Evolutionary conservation across 805 yeast genomes (phyloP), one percentile per base, ranked within the genome.

Genomic region (Debaryomyces maramus): DNA sequence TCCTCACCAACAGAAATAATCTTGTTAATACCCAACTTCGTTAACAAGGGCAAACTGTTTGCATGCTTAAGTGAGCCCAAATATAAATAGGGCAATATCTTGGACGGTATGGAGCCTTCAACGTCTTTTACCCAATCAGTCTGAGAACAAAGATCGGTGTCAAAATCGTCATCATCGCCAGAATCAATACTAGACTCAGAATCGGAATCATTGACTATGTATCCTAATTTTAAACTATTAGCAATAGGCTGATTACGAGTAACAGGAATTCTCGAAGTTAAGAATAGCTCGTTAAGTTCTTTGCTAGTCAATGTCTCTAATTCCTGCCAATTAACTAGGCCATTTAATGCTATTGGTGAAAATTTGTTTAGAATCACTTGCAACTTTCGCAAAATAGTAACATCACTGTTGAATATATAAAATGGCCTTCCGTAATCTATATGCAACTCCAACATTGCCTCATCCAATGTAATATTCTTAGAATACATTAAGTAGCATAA

Each of bases 61-160:
- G 97, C 97, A 64, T 91, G 97, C 34, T 65, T 76, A 39, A 89
- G 66, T 3, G 93, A 83, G 0, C 98, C 98, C 38, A 91, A 67
- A 54, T 89, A 91, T 45, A 91, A 60, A 60, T 90, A 90, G 1
- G 91, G 86, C 38, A 90, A 62, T 3, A 91, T 83, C 38, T 86
- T 67, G 0, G 97, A 88, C 1, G 98, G 98, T 17, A 91, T 56
- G 2, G 95, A 72, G 17, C 97, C 89, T 52, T 60, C 74, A 24
- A 54, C 73, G 45, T 59, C 71, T 26, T 58, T 63, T 7, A 67
- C 67, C 74, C 75, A 70, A 33, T 53, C 56, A 6, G 32, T 31
- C 21, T 19, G n/a, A 23, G 20, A n/a, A 9, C 27, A 19, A 19
- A 29, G 16, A 15, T 32, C 40, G 3, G 21, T 39, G 2, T 29